phyloP scores from a whole-genome alignment of 2,329 filamentous ascomycete species.

The Chrysoporthe austroafricana region DNA sequence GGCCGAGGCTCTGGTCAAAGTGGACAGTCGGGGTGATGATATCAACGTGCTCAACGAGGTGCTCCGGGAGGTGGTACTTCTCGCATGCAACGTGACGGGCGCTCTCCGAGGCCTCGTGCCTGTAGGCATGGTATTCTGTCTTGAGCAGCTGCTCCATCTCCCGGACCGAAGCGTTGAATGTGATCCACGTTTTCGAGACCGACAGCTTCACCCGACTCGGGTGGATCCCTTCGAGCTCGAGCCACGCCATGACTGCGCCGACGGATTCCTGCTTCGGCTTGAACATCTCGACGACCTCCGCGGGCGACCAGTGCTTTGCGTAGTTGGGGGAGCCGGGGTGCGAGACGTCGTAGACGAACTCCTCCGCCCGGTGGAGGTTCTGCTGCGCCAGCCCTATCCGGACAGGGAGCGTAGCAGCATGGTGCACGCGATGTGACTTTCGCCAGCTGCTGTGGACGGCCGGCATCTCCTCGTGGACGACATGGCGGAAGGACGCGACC shows the following conservation, averaged over 20 bases:
- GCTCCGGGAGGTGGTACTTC: constrained; percentile 44
- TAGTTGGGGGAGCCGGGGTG: constrained; percentile 50
- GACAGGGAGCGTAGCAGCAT: constrained; percentile 39
- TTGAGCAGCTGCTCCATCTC: constrained; percentile 58
- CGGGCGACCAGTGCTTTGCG: constrained; percentile 50
- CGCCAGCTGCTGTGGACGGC: constrained; percentile 33
- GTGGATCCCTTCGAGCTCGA: constrained; percentile 55
- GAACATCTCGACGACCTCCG: constrained; percentile 49
- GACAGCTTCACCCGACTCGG: constrained; percentile 52
- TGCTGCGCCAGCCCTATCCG: constrained; percentile 50
- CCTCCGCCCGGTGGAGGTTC: constrained; percentile 51
- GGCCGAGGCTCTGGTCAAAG: constrained; percentile 40
- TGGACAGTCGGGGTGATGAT: constrained; percentile 47
- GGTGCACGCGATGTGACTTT: constrained; percentile 32
- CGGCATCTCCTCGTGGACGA: constrained; percentile 41
- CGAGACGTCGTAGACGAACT: constrained; percentile 47
- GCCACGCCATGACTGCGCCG: constrained; percentile 55
- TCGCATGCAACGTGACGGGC: constrained; percentile 46
- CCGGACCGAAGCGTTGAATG: constrained; percentile 56
- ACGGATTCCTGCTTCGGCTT: constrained; percentile 49
- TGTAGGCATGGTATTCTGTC: constrained; percentile 56
- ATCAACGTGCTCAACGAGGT: constrained; percentile 43
- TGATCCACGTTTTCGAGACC: constrained; percentile 55
- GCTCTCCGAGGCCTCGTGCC: constrained; percentile 42
- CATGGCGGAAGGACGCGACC: constrained; percentile 29